Percentiles rank a stretch among this genome's conserved stretches.
Conservation (phyloP, 2,329 filamentous ascomycete genomes). For the Diaporthe sp. region DNA sequence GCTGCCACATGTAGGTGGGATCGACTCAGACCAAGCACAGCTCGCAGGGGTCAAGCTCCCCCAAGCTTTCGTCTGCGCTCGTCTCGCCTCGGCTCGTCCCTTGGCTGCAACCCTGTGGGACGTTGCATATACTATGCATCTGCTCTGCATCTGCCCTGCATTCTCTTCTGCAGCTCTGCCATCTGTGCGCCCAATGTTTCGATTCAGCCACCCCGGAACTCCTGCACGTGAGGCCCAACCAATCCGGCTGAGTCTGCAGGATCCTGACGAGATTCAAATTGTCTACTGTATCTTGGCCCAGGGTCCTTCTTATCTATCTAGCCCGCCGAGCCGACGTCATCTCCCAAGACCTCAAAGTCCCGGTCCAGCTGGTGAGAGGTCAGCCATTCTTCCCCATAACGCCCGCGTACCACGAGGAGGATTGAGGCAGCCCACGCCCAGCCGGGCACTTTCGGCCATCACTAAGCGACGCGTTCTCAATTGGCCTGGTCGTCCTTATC, state of each 20-base stretch:
- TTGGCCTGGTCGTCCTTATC: neutral
- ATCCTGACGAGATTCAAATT: conserved; percentile 3
- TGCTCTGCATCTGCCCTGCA: neutral
- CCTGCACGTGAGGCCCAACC: neutral
- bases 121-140: neutral
- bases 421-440: neutral
- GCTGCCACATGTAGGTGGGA: neutral
- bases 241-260: neutral
- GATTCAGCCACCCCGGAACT: conserved; percentile 7
- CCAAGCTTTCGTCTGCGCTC: neutral
- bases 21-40: neutral
- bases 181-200: neutral
- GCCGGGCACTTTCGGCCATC: neutral
- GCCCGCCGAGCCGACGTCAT: neutral
- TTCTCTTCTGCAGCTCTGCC: neutral
- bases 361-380: neutral
- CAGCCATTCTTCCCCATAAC: neutral
- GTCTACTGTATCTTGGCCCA: neutral
- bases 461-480: neutral
- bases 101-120: conserved; percentile 10
- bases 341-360: neutral
- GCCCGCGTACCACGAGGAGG: conserved; percentile 14
- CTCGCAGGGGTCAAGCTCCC: neutral
- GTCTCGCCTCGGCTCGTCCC: conserved; percentile 40
- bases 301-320: neutral